Evolutionary conservation across 2,329 filamentous ascomycete species (phyloP).

Genomic region (Capronia coronata): DNA sequence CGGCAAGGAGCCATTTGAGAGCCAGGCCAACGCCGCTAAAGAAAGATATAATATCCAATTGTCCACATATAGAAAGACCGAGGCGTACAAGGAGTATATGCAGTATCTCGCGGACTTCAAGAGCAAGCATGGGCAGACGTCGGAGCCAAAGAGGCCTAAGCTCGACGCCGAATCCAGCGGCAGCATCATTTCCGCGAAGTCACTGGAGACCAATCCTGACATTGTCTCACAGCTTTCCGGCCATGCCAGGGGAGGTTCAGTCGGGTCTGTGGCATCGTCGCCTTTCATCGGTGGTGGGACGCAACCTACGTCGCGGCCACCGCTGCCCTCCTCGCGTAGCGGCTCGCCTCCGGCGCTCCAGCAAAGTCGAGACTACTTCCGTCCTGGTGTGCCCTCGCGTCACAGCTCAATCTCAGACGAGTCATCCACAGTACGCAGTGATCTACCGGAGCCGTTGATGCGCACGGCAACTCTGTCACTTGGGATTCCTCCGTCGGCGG

Average conservation of each 20-base stretch:
- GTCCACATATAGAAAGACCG: constrained; percentile 69
- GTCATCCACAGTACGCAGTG: constrained; percentile 20
- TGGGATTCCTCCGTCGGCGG: constrained; percentile 8
- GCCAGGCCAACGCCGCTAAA: constrained; percentile 64
- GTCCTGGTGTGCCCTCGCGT: constrained; percentile 18
- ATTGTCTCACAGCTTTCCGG: constrained; percentile 5
- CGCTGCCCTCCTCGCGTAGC: constrained; percentile 19
- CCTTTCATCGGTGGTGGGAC: constrained; percentile 15
- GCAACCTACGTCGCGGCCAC: constrained; percentile 12
- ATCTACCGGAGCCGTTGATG: constrained; percentile 19
- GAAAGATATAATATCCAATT: constrained; percentile 70
- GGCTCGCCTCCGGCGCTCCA: constrained; percentile 16
- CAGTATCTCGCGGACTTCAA: constrained; percentile 73
- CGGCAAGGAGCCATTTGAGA: constrained; percentile 67
- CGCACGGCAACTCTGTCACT: constrained; percentile 22
- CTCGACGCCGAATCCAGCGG: constrained; percentile 35
- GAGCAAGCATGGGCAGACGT: constrained; percentile 52
- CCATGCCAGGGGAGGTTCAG: constrained; percentile 24
- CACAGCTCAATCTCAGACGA: constrained; percentile 28
- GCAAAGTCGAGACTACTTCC: constrained; percentile 17
- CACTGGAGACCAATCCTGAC: constrained; percentile 17
- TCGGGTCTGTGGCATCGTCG: constrained; percentile 22
- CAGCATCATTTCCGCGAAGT: constrained; percentile 26
- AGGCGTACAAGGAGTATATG: constrained; percentile 61
- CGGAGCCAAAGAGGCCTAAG: constrained; percentile 41